These are phyloP conservation scores for Acacia pycnantha DNA, from an alignment of 331 rosid genomes.

Conservation along the genomic window DNA sequence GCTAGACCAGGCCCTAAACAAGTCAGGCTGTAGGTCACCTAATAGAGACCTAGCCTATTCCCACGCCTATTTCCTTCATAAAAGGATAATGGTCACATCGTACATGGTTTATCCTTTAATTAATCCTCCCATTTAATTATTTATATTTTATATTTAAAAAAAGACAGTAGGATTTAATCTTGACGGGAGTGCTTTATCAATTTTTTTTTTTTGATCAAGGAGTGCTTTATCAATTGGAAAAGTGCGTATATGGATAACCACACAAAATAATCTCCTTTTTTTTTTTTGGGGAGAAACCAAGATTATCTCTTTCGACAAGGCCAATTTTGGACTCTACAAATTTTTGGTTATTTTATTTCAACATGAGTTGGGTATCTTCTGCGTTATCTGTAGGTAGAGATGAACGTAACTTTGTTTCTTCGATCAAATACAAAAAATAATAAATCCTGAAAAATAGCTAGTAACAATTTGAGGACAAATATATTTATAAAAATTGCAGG, in stretches of 20 bases:
- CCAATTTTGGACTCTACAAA: not conserved
- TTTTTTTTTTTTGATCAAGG: too few species aligned
- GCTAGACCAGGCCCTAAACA: too few species aligned
- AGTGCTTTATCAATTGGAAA: not conserved
- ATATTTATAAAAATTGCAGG: not conserved
- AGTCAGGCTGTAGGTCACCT: too few species aligned
- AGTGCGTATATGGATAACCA: not conserved
- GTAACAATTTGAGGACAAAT: not conserved
- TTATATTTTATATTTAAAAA: too few species aligned
- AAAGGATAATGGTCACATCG: not conserved
- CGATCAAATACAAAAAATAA: not conserved
- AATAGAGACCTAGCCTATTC: too few species aligned
- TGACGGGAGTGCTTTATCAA: not conserved
- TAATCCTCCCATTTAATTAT: too few species aligned
- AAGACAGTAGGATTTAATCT: too few species aligned
- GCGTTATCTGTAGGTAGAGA: not conserved
- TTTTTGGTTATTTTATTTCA: not conserved
- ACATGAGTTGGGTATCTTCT: not conserved
- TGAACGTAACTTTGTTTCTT: not conserved
- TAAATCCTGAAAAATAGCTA: not conserved
- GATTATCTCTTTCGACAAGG: not conserved
- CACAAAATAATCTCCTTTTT: not conserved
- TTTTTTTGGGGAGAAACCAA: not conserved
- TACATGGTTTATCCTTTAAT: too few species aligned
- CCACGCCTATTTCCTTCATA: too few species aligned